Evolutionary conservation across 1,284 basidiomycete genomes (phyloP).

Genomic region (Flammula alnicola): DNA sequence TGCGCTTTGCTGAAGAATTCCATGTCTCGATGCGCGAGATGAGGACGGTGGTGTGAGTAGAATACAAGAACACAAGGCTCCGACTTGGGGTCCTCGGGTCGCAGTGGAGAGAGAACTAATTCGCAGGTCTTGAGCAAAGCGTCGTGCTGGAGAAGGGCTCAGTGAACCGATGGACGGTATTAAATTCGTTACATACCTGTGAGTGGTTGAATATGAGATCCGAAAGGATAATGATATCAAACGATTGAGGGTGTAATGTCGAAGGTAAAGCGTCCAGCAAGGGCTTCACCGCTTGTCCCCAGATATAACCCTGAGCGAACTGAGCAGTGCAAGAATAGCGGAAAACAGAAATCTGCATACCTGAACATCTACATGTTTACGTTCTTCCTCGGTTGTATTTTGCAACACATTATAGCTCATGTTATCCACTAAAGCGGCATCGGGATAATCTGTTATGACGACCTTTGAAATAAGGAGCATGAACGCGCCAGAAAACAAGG

Average conservation of each 20-base stretch:
- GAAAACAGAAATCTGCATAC: slow-evolving; percentile 37
- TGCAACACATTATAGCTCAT: slow-evolving; percentile 69
- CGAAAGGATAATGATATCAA: slow-evolving; percentile 87
- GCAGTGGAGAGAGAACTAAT: slow-evolving; percentile 36
- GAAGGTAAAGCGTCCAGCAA: slow-evolving; percentile 51
- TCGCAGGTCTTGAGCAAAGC: slow-evolving; percentile 84
- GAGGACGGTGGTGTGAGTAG: slow-evolving; percentile 91
- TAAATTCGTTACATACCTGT: slow-evolving; percentile 61
- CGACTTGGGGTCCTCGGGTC: slow-evolving; percentile 1
- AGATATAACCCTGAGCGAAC: slow-evolving; percentile 94
- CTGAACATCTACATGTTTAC: slow-evolving; percentile 47
- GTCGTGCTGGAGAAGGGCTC: slow-evolving; percentile 60
- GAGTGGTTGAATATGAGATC: slow-evolving; percentile 93
- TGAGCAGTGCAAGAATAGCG: no score
- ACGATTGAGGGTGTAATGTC: slow-evolving; percentile 38
- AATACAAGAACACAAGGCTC: slow-evolving; percentile 81
- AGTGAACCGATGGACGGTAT: no score
- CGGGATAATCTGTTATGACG: slow-evolving; percentile 93
- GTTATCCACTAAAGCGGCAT: slow-evolving; percentile 79
- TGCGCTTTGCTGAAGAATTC: slow-evolving; percentile 80
- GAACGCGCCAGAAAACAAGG: slow-evolving; percentile 7
- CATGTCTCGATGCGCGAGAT: slow-evolving; percentile 84
- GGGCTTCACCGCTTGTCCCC: slow-evolving; percentile 74
- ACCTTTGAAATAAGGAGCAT: slow-evolving; percentile 46
- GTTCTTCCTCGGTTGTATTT: slow-evolving; percentile 51